These are phyloP conservation scores for Forsythia viridissima DNA, from an alignment of 257 asterid species.

Conservation along the genomic window DNA sequence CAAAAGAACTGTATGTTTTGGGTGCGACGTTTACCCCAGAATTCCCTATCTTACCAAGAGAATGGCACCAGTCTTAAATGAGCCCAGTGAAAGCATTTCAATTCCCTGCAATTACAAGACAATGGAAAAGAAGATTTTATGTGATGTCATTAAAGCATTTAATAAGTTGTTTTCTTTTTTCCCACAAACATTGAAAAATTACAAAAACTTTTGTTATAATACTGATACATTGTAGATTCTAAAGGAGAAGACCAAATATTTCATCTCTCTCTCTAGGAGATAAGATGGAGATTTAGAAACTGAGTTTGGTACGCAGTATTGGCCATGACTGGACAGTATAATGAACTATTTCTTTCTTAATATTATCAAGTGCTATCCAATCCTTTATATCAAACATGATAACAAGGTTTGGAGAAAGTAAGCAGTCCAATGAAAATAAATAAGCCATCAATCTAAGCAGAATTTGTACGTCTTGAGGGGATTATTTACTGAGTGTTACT, in stretches of 20 bases:
- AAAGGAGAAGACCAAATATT: too few species aligned
- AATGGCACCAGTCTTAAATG: constrained; percentile 81
- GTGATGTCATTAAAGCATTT: not conserved
- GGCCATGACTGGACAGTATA: too few species aligned
- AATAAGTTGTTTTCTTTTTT: too few species aligned
- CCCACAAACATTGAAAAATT: not conserved
- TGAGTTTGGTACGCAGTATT: too few species aligned
- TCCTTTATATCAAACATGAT: not conserved
- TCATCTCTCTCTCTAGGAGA: too few species aligned
- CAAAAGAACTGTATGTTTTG: not conserved
- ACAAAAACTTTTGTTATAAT: too few species aligned
- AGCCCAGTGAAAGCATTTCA: constrained; percentile 97
- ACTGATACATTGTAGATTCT: too few species aligned
- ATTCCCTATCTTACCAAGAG: not conserved
- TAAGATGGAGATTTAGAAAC: too few species aligned
- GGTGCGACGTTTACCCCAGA: not conserved
- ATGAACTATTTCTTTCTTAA: not conserved
- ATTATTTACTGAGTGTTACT: not conserved
- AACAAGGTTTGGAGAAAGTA: not conserved
- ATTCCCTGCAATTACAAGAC: constrained; percentile 59
- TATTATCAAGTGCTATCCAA: not conserved
- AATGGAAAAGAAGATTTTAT: too few species aligned
- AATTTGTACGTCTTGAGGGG: not conserved
- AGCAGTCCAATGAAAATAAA: not conserved
- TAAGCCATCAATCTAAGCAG: not conserved